Conservation (phyloP, 495 filamentous ascomycete genomes). For the Apodospora peruviana region DNA sequence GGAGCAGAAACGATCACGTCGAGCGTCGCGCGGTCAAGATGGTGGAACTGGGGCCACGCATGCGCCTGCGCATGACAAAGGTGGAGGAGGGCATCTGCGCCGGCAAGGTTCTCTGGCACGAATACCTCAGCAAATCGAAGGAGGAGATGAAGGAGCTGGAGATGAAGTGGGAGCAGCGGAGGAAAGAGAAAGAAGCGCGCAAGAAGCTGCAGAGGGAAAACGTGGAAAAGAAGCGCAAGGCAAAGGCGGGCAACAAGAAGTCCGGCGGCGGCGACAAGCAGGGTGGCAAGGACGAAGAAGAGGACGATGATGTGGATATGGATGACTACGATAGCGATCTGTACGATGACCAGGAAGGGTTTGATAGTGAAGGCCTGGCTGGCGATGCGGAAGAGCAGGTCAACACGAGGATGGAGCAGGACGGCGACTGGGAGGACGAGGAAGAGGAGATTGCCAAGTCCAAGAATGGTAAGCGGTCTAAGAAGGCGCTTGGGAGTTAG, state of each 20-base stretch:
- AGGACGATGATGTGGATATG: constrained; percentile 56
- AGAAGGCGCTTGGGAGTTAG: background rate
- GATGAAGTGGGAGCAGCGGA: constrained; percentile 68
- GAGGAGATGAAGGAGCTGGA: constrained; percentile 73
- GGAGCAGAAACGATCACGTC: constrained; percentile 34
- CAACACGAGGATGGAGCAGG: constrained; percentile 48
- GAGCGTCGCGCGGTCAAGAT: constrained; percentile 89
- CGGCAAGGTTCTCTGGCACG: constrained; percentile 96
- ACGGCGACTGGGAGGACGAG: constrained; percentile 49
- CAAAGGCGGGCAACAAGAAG: constrained; percentile 46
- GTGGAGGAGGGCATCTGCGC: constrained; percentile 91
- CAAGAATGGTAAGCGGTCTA: background rate
- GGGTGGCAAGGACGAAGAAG: constrained; percentile 48
- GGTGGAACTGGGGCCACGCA: constrained; percentile 83
- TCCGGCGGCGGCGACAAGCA: constrained; percentile 40
- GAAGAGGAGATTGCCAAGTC: constrained; percentile 34
- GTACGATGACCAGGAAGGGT: constrained; percentile 54
- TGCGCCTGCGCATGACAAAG: constrained; percentile 86
- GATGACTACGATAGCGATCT: constrained; percentile 50
- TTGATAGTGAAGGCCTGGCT: constrained; percentile 47
- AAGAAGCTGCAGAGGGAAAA: constrained; percentile 80
- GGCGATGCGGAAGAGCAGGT: constrained; percentile 57
- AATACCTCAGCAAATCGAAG: constrained; percentile 77
- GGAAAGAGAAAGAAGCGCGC: constrained; percentile 74
- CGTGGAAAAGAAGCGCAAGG: constrained; percentile 71